Percentiles rank a stretch among this genome's conserved stretches.
phyloP scores from a whole-genome alignment of 352 stramenopile species.

The Elongisporangium undulatum region DNA sequence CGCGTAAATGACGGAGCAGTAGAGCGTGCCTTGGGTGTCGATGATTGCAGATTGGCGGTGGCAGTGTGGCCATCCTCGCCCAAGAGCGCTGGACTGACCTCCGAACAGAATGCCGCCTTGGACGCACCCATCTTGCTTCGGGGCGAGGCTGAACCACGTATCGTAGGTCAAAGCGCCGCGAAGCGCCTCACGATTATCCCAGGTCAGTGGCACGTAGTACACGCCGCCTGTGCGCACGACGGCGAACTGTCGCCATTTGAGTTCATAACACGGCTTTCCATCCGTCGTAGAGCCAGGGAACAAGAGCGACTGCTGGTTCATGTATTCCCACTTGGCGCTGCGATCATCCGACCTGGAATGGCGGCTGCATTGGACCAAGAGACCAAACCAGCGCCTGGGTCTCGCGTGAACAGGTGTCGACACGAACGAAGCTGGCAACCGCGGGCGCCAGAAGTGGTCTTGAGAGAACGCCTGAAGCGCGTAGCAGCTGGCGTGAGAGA shows the following conservation, averaged over 20 bases:
- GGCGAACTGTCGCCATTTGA: no score
- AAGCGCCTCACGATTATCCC: no score
- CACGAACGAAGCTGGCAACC: no score
- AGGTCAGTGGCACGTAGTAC: no score
- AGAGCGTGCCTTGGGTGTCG: constrained; percentile 8
- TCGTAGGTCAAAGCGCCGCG: no score
- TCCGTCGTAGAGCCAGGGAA: no score
- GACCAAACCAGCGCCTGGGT: not conserved
- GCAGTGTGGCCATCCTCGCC: constrained; percentile 8
- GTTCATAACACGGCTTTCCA: no score
- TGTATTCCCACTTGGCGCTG: constrained; percentile 10
- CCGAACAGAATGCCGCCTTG: constrained; percentile 2
- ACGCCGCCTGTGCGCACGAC: no score
- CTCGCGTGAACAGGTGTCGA: constrained; percentile 13
- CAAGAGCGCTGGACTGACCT: constrained; percentile 5
- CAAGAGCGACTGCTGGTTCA: constrained; percentile 7
- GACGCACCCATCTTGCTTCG: no score
- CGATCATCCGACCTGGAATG: not conserved
- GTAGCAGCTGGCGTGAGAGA: constrained; percentile 18
- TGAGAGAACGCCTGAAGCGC: constrained; percentile 6
- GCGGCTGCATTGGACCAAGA: no score
- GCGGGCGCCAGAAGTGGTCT: constrained; percentile 8
- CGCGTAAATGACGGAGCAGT: not conserved
- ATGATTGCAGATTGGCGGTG: constrained; percentile 12
- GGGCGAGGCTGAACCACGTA: no score